A percentile compares a stretch with the other conserved stretches of the same genome.
These are phyloP conservation scores for Globisporangium carolinianum DNA, from an alignment of 352 stramenopile genomes.

Conservation along the genomic window DNA sequence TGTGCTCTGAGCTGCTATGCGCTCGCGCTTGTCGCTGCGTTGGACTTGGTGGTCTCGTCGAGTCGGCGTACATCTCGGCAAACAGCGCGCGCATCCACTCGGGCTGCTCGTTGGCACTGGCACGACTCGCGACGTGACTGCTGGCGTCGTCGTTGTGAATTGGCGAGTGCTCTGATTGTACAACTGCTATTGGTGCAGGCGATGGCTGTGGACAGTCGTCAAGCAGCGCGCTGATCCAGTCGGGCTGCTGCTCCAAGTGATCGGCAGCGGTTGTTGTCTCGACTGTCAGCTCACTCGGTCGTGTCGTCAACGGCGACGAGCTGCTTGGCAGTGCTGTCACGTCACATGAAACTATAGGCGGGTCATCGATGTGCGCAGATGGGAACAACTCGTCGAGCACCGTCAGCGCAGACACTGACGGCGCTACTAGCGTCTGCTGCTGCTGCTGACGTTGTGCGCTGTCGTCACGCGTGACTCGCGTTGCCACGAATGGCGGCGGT, in stretches of 20 bases:
- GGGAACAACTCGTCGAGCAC: conserved; percentile 6
- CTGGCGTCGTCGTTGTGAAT: neutral
- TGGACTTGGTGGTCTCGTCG: neutral
- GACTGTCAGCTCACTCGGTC: no score
- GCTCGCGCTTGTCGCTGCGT: neutral
- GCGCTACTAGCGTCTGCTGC: neutral
- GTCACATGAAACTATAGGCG: neutral
- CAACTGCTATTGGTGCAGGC: neutral
- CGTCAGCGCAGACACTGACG: neutral
- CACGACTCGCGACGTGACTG: no score
- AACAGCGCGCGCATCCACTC: conserved; percentile 6
- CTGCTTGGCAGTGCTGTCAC: neutral
- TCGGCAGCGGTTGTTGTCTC: neutral
- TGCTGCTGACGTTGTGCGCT: neutral
- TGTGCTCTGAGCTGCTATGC: neutral
- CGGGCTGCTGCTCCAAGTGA: neutral
- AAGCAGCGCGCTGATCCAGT: neutral
- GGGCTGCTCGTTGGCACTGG: neutral
- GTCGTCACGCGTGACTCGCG: no score
- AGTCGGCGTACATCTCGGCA: neutral
- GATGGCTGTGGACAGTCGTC: neutral
- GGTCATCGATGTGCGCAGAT: no score
- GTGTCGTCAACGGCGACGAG: neutral
- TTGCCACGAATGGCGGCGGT: neutral
- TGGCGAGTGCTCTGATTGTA: neutral